phyloP scores from a whole-genome alignment of 2,329 filamentous ascomycete genomes.

The Pseudomassariella vexata region DNA sequence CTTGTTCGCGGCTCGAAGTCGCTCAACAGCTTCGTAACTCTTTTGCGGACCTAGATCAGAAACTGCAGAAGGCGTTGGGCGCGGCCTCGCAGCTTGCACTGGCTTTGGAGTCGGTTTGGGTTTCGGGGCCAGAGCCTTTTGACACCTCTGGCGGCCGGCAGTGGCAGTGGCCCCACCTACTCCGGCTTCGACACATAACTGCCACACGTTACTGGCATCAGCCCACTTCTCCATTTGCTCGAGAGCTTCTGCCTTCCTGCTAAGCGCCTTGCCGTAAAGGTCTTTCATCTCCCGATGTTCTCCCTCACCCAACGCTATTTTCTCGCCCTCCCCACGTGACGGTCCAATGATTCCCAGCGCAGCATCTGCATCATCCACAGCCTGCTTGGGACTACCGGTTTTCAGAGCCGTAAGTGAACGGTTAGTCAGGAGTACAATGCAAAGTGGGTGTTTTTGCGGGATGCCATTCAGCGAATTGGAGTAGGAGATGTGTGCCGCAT shows the following conservation, averaged over 20 bases:
- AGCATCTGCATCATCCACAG: constrained; percentile 76
- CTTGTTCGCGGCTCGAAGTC: constrained; percentile 76
- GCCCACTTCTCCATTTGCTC: constrained; percentile 94
- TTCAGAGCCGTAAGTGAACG: constrained; percentile 86
- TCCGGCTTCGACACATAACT: constrained; percentile 73
- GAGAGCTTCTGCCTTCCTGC: constrained; percentile 89
- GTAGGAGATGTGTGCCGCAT: constrained; percentile 78
- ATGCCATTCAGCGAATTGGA: constrained; percentile 68
- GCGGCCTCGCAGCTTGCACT: constrained; percentile 36
- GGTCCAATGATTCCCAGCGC: constrained; percentile 77
- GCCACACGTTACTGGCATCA: constrained; percentile 78
- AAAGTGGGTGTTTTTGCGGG: constrained; percentile 73
- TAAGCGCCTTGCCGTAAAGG: constrained; percentile 87
- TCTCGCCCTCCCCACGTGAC: constrained; percentile 72
- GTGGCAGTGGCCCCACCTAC: constrained; percentile 81
- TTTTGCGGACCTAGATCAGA: constrained; percentile 38
- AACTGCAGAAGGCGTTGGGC: constrained; percentile 33
- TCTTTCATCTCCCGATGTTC: constrained; percentile 82
- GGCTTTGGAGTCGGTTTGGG: constrained; percentile 41
- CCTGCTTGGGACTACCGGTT: constrained; percentile 83
- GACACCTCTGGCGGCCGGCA: constrained; percentile 82
- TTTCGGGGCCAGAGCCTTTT: constrained; percentile 75
- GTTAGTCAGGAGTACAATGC: constrained; percentile 86
- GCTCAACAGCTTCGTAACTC: constrained; percentile 71
- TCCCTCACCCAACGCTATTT: constrained; percentile 61